These are phyloP conservation scores for Raffaelea arxii DNA, from an alignment of 2,329 filamentous ascomycete species.

Conservation along the genomic window DNA sequence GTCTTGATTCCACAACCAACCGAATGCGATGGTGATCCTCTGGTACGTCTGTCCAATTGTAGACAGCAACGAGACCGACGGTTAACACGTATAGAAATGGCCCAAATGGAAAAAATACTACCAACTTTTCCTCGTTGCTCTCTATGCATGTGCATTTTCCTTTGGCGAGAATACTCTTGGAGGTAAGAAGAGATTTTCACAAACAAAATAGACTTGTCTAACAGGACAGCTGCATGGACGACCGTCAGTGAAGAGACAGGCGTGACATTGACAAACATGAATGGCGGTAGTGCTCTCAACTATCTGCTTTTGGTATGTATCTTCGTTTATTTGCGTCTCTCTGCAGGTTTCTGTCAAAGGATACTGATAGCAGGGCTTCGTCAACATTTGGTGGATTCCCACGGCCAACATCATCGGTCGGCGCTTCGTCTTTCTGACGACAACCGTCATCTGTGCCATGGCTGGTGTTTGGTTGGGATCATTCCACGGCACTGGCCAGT, in stretches of 20 bases:
- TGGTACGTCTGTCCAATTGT: neutral
- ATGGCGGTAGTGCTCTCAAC: conserved; percentile 1
- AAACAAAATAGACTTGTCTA: neutral
- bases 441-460: neutral
- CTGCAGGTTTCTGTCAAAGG: neutral
- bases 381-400: conserved; percentile 1
- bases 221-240: neutral
- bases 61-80: neutral
- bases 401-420: neutral
- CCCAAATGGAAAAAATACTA: neutral
- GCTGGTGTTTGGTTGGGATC: neutral
- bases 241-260: neutral
- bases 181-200: neutral
- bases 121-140: neutral
- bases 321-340: neutral
- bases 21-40: neutral
- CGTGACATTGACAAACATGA: neutral
- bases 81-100: neutral
- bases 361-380: neutral
- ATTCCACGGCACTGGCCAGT: neutral
- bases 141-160: neutral
- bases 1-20: neutral
- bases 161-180: neutral
- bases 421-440: neutral
- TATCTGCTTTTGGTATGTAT: neutral